Evolutionary conservation across 345 rosid genomes (phyloP).

Genomic region (Kernera saxatilis): DNA sequence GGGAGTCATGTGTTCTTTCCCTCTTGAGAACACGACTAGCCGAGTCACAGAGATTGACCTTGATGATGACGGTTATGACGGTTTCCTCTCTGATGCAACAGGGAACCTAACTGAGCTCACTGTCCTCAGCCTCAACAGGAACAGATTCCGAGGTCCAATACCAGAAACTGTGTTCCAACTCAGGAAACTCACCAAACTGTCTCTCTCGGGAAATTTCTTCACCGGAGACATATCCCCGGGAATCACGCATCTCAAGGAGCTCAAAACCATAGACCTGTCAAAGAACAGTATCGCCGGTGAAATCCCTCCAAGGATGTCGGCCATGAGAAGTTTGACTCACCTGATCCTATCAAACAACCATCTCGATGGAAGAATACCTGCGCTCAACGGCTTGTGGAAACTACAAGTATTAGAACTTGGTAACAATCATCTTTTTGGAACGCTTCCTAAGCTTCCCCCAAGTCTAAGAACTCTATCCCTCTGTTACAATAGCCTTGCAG

Average conservation of each 20-base stretch:
- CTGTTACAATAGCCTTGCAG: conserved; percentile 39
- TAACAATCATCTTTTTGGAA: conserved; percentile 40
- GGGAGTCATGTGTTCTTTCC: conserved; percentile 48
- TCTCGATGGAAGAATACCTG: conserved; percentile 45
- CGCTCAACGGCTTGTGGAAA: conserved; percentile 45
- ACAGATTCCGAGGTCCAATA: conserved; percentile 53
- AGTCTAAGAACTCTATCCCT: conserved; percentile 39
- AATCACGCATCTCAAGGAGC: conserved; percentile 32
- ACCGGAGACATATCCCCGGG: conserved; percentile 41
- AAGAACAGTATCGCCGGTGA: conserved; percentile 41
- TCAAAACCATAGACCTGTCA: conserved; percentile 39
- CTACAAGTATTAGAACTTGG: conserved; percentile 42
- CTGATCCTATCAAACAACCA: conserved; percentile 38
- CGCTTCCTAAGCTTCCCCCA: conserved; percentile 42
- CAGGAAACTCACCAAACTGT: conserved; percentile 37
- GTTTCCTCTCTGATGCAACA: conserved; percentile 37
- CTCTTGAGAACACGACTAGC: conserved; percentile 34
- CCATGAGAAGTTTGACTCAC: conserved; percentile 35
- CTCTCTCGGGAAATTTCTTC: conserved; percentile 38
- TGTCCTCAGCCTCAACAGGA: conserved; percentile 35
- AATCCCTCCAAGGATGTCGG: conserved; percentile 38
- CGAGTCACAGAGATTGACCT: conserved; percentile 43
- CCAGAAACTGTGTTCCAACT: conserved; percentile 43
- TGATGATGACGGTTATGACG: conserved; percentile 53
- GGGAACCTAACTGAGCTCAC: conserved; percentile 56